Evolutionary conservation across 176 grass and related monocot genomes (phyloP).

Genomic region (Bothriochloa decipiens): DNA sequence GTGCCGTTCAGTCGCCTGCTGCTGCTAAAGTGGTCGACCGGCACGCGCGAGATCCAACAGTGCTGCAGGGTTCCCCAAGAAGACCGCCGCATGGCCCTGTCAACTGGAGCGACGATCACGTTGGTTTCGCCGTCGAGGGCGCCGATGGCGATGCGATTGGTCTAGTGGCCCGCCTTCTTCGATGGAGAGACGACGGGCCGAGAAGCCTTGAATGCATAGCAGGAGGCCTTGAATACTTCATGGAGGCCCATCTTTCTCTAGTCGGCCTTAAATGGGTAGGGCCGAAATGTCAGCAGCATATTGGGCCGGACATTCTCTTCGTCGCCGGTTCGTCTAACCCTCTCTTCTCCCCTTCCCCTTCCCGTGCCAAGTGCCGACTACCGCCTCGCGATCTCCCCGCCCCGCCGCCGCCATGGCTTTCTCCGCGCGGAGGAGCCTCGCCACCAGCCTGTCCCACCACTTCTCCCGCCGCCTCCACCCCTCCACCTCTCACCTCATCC

Average conservation of each 20-base stretch:
- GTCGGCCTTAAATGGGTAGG: not conserved
- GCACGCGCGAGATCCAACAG: not conserved
- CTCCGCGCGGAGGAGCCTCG: constrained; percentile 52
- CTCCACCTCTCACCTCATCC: constrained; percentile 47
- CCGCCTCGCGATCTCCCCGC: constrained; percentile 19
- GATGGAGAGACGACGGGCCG: not conserved
- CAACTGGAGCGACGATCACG: not conserved
- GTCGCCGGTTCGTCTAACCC: not conserved
- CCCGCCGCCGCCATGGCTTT: constrained; percentile 54
- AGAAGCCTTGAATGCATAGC: not conserved
- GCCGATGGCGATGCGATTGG: not conserved
- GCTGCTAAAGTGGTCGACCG: not conserved
- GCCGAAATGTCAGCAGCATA: not conserved
- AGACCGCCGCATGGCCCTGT: not conserved
- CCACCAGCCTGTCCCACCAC: constrained; percentile 44
- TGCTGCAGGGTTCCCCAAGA: not conserved
- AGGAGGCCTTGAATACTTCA: not conserved
- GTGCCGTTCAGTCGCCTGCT: not conserved
- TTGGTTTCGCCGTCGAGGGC: not conserved
- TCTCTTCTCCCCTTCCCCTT: not conserved
- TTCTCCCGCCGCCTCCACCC: constrained; percentile 50
- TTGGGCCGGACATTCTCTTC: not conserved
- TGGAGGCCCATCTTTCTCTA: not conserved
- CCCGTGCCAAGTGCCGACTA: not conserved
- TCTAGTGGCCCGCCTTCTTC: not conserved